Evolutionary conservation across 116 monocot genomes (phyloP).

Genomic region (Dioscorea cayenensis): DNA sequence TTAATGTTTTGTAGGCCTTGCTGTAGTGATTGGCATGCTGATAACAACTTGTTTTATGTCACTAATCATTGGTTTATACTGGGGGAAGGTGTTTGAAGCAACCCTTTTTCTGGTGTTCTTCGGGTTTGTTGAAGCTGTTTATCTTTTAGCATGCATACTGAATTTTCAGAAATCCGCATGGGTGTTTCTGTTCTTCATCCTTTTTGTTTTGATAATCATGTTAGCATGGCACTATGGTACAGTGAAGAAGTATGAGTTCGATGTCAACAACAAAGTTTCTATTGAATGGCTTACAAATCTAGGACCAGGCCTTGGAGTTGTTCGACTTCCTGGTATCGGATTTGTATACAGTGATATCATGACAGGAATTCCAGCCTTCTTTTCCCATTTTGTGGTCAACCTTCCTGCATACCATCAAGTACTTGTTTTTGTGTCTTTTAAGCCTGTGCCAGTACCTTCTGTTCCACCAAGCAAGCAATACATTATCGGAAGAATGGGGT

Average conservation of each 20-base stretch:
- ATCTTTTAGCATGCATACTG: conserved; percentile 16
- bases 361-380: conserved; percentile 26
- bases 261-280: conserved; percentile 31
- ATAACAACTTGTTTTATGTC: conserved; percentile 1
- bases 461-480: conserved; percentile 3
- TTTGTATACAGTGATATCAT: conserved; percentile 22
- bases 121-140: conserved; percentile 20
- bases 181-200: conserved; percentile 8
- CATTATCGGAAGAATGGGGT: conserved; percentile 18
- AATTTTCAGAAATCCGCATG: conserved; percentile 19
- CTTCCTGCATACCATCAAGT: conserved; percentile 30
- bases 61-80: conserved; percentile 17
- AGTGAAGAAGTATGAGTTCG: conserved; percentile 23
- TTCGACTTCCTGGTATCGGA: conserved; percentile 27
- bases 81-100: conserved; percentile 12
- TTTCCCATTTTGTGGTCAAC: conserved; percentile 35
- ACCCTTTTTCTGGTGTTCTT: conserved; percentile 21
- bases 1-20: not conserved
- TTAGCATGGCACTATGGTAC: conserved; percentile 27
- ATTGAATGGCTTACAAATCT: conserved; percentile 20
- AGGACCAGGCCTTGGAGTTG: conserved; percentile 15
- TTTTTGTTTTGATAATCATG: conserved; percentile 17
- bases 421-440: conserved; percentile 18
- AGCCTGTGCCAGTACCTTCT: conserved; percentile 15
- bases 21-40: not conserved